phyloP scores from a whole-genome alignment of 306 rosid genomes.

The Acacia crassicarpa region DNA sequence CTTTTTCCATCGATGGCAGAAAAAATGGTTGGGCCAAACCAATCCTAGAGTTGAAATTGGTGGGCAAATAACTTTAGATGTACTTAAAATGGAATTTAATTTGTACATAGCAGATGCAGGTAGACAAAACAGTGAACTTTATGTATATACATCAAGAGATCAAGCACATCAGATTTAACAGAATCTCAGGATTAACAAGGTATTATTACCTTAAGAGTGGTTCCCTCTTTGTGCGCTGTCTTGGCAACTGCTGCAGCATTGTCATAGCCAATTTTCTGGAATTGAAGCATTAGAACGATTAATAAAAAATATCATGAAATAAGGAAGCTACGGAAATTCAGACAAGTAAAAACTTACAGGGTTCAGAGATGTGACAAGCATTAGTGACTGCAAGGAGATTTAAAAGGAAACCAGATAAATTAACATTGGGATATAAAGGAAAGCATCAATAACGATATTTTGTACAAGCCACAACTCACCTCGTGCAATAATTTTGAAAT shows the following conservation, averaged over 20 bases:
- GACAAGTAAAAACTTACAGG: constrained; percentile 65
- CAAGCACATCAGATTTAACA: constrained; percentile 7
- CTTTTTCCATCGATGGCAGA: not conserved
- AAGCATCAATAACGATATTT: constrained; percentile 12
- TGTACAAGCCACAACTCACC: constrained; percentile 52
- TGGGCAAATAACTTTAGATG: not conserved
- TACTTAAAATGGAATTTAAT: not conserved
- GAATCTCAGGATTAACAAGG: constrained; percentile 21
- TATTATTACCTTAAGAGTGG: constrained; percentile 77
- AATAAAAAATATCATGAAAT: constrained; percentile 19
- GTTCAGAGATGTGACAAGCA: constrained; percentile 95
- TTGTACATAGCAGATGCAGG: not conserved
- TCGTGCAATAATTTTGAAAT: constrained; percentile 89
- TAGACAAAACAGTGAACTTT: not conserved
- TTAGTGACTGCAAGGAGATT: constrained; percentile 72
- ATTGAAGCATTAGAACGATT: constrained; percentile 21
- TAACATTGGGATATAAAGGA: constrained; percentile 33
- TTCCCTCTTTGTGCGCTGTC: constrained; percentile 95
- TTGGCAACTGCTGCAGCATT: constrained; percentile 98
- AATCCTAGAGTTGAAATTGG: constrained; percentile 15
- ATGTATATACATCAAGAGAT: not conserved
- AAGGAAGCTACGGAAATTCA: constrained; percentile 8
- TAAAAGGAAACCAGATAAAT: constrained; percentile 37
- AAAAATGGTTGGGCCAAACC: not conserved
- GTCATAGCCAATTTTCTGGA: constrained; percentile 98